Evolutionary conservation across 2,329 filamentous ascomycete genomes (phyloP).

Genomic region (Penicillium palitans): DNA sequence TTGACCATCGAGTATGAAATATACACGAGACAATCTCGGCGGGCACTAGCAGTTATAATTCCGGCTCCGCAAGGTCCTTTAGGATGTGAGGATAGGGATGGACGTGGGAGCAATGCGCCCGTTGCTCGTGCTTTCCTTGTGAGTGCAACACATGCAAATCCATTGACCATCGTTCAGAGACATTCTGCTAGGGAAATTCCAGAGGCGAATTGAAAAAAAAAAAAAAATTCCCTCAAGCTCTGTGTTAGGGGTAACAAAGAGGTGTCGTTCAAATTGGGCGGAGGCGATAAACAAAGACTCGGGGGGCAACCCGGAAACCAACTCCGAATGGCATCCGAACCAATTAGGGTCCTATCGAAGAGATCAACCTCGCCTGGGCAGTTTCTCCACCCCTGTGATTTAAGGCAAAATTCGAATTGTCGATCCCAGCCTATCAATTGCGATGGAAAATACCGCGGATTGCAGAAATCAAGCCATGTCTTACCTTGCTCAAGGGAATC

Average conservation of each 20-base stretch:
- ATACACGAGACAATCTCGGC: not conserved
- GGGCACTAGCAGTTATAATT: not conserved
- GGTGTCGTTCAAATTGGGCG: not conserved
- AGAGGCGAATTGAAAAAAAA: not conserved
- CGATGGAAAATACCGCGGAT: not conserved
- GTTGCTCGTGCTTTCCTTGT: not conserved
- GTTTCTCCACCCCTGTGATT: not conserved
- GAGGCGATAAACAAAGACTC: not conserved
- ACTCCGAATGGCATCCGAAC: not conserved
- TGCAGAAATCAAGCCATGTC: not conserved
- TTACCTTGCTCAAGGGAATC: not conserved
- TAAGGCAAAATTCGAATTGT: not conserved
- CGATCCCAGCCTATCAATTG: not conserved
- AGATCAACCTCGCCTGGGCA: not conserved
- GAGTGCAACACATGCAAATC: not conserved
- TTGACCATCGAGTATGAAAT: too few species aligned
- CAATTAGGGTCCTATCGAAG: not conserved
- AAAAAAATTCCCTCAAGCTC: not conserved
- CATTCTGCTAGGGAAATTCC: not conserved
- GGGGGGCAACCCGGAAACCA: not conserved
- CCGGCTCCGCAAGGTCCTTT: not conserved
- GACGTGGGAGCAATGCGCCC: not conserved
- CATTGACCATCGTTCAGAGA: not conserved
- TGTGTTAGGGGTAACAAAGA: not conserved
- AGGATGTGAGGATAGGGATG: not conserved